Base-by-base conservation (phyloP, 768 basidiomycete species). In the Xanthoconium purpureum region DNA sequence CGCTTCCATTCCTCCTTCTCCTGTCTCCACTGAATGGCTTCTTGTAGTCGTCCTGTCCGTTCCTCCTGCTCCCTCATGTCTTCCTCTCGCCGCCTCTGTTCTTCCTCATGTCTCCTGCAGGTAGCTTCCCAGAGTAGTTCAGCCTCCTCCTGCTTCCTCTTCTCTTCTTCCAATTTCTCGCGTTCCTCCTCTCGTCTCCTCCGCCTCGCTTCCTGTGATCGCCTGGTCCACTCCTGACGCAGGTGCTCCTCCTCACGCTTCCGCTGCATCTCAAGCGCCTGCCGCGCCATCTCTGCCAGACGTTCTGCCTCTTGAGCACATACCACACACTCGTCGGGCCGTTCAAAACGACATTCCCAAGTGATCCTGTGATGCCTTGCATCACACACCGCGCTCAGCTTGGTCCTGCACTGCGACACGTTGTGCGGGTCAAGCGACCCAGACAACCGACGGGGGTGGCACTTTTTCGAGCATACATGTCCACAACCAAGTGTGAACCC, bases 191-290 rank as follows among this genome's bases (percentile, higher is more conserved):
- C 28, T 6, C 5, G 24, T 15, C n/a, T 44, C 33, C 3, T 38
- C 15, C 12, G 20, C 17, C n/a, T 6, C 9, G 50, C 36, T 35
- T 50, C 29, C 5, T 24, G 24, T 24, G 13, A 29, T 35, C 6
- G 44, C 42, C 18, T 35, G 0, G 12, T 18, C n/a, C 46, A 6
- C 11, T 33, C 32, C 30, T 63, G 62, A 32, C 57, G 63, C 2
- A 71, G 66, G 63, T 84, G 80, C 24, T 68, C 73, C 11, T 55
- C 61, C 55, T 78, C 72, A 28, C 75, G 76, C 51, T 73, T 69
- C 62, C 69, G 55, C 65, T 80, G 72, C 29, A 64, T 63, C 20
- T 67, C 69, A 33, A 75, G 72, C 15, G 75, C 76, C 37, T 71
- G 56, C 48, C 74, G 58, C 20, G 66, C 70, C 54, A 76, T 75